Evolutionary conservation across 1,284 basidiomycete genomes (phyloP).

Genomic region (Polyporus tsugae): DNA sequence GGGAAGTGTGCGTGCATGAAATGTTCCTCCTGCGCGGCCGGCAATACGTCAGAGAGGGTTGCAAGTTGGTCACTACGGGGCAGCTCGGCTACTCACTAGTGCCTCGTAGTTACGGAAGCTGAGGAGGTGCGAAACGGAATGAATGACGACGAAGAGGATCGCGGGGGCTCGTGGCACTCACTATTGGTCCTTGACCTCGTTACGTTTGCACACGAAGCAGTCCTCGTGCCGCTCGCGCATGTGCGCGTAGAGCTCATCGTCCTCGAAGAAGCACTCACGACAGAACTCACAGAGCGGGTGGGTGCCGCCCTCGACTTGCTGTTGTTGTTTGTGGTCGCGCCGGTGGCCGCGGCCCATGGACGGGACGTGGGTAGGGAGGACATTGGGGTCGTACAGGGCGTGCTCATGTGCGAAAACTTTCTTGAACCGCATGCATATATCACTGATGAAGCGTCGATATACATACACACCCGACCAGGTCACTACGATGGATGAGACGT

Average conservation of each 20-base stretch:
- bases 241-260: conserved; percentile 94
- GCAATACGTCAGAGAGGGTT: conserved; percentile 9
- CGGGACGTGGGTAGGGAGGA: conserved; percentile 83
- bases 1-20: conserved; percentile 79
- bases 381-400: conserved; percentile 77
- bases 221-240: conserved; percentile 96
- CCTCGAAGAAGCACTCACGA: conserved; percentile 87
- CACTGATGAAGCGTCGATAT: conserved; percentile 53
- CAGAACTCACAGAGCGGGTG: conserved; percentile 95
- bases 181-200: conserved; percentile 87
- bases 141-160: neutral
- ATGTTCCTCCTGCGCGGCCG: conserved; percentile 64
- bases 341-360: conserved; percentile 66
- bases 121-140: conserved; percentile 13
- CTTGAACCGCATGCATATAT: conserved; percentile 89
- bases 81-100: conserved; percentile 57
- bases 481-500: conserved; percentile 39
- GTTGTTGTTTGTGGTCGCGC: conserved; percentile 52
- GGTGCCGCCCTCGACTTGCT: conserved; percentile 66
- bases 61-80: neutral
- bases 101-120: conserved; percentile 85
- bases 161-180: conserved; percentile 52
- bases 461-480: neutral
- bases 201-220: conserved; percentile 92
- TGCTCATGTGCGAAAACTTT: conserved; percentile 98